phyloP scores from a whole-genome alignment of 1,284 basidiomycete genomes.

The Leccinum variabile region DNA sequence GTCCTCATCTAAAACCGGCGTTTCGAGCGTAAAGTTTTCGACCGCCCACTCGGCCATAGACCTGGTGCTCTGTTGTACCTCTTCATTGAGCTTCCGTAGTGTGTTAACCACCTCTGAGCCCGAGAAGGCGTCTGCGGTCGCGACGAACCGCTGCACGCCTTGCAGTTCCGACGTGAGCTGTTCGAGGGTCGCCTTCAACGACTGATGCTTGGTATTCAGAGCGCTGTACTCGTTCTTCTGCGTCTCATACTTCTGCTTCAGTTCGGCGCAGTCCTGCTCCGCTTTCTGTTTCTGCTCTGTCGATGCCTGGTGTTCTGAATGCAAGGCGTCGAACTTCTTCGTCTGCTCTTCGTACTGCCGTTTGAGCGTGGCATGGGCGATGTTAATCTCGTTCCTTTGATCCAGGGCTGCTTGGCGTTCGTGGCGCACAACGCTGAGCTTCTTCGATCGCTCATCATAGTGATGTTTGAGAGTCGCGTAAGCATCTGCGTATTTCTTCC shows the following conservation, averaged over 20 bases:
- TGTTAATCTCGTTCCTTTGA: constrained; percentile 4
- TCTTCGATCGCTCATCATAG: constrained; percentile 13
- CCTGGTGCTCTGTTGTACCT: constrained; percentile 15
- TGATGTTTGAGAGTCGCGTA: constrained; percentile 3
- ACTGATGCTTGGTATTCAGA: constrained; percentile 11
- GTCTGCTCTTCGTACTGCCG: constrained; percentile 14
- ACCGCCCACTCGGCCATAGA: constrained; percentile 20
- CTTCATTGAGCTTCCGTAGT: constrained; percentile 22
- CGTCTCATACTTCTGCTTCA: constrained; percentile 14
- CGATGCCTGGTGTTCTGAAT: constrained; percentile 5
- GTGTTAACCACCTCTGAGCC: constrained; percentile 22
- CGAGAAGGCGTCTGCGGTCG: constrained; percentile 17
- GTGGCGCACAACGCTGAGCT: constrained; percentile 4
- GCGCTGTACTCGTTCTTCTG: constrained; percentile 9
- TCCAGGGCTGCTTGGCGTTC: constrained; percentile 8
- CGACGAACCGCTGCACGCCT: constrained; percentile 20
- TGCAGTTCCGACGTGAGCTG: constrained; percentile 23
- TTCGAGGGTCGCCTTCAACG: constrained; percentile 18
- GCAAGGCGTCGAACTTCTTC: constrained; percentile 2
- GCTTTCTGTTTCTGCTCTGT: constrained; percentile 6
- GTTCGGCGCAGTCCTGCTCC: background rate
- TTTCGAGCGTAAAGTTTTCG: constrained; percentile 9
- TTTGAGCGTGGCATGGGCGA: constrained; percentile 3
- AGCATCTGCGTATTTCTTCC: constrained; percentile 1
- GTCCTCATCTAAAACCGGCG: background rate